Evolutionary conservation across 1,284 basidiomycete genomes (phyloP).

Genomic region (Cryptococcus sp.): DNA sequence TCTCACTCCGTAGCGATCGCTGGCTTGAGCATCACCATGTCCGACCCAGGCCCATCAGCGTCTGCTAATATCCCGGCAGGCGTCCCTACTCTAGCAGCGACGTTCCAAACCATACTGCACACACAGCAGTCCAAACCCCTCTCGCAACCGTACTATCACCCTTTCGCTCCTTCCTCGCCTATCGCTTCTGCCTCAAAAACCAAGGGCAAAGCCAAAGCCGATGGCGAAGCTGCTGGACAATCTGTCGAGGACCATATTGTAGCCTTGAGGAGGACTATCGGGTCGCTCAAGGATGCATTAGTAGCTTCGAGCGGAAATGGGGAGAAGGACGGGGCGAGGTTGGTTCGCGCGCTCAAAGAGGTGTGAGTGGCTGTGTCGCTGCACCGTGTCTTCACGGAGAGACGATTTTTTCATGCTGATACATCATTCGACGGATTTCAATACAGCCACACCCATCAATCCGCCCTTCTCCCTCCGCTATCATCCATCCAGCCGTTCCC

Average conservation of each 20-base stretch:
- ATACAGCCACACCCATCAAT: constrained; percentile 37
- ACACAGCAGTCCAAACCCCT: constrained; percentile 21
- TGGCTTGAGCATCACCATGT: not conserved
- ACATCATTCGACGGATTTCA: not conserved
- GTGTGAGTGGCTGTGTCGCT: constrained; percentile 22
- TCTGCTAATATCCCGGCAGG: constrained; percentile 2
- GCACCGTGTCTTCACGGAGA: not conserved
- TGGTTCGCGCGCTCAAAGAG: constrained; percentile 34
- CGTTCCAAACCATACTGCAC: constrained; percentile 28
- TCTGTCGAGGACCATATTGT: constrained; percentile 14
- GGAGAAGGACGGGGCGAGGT: constrained; percentile 19
- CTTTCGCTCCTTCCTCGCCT: constrained; percentile 28
- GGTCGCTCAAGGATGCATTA: constrained; percentile 14
- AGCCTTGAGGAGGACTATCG: constrained; percentile 13
- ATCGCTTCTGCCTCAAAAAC: constrained; percentile 7
- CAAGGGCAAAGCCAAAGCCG: constrained; percentile 20
- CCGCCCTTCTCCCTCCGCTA: constrained; percentile 25
- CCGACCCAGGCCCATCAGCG: constrained; percentile 2
- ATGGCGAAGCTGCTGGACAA: not conserved
- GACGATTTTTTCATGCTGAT: constrained; percentile 5
- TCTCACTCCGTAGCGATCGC: too few relatives aligned
- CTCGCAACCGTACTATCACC: constrained; percentile 30
- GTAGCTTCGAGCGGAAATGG: not conserved
- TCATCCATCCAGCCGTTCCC: constrained; percentile 20
- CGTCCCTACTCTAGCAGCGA: constrained; percentile 22